Conservation (phyloP, 2,329 filamentous ascomycete species). For the Exophiala xenobiotica region DNA sequence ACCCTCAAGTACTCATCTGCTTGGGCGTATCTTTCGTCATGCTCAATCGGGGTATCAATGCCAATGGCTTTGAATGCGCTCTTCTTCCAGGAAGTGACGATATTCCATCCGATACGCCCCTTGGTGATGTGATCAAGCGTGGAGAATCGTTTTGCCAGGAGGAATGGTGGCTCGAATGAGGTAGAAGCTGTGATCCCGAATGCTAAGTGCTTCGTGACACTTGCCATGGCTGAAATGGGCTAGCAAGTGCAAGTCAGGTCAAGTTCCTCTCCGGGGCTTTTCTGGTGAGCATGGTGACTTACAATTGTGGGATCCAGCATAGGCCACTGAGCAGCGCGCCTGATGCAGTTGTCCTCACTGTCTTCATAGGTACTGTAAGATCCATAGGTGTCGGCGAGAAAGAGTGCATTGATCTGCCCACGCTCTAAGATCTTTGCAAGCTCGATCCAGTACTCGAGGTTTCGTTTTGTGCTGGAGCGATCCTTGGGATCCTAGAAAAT, state of each 20-base stretch:
- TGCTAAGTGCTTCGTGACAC: slow-evolving; percentile 62
- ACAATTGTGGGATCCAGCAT: slow-evolving; percentile 65
- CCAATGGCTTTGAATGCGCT: slow-evolving; percentile 64
- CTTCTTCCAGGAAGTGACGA: slow-evolving; percentile 65
- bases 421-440: slow-evolving; percentile 57
- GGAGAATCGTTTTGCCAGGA: slow-evolving; percentile 62
- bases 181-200: slow-evolving; percentile 65
- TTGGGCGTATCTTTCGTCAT: slow-evolving; percentile 61
- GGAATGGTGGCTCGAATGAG: slow-evolving; percentile 62
- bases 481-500: slow-evolving; percentile 57
- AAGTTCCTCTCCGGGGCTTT: neutral
- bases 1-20: slow-evolving; percentile 63
- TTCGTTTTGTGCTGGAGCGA: slow-evolving; percentile 59
- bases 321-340: slow-evolving; percentile 63
- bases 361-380: slow-evolving; percentile 39
- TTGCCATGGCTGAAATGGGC: slow-evolving; percentile 66
- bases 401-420: slow-evolving; percentile 61
- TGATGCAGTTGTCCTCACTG: slow-evolving; percentile 60
- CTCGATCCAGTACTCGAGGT: slow-evolving; percentile 55
- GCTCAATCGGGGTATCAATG: slow-evolving; percentile 56
- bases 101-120: slow-evolving; percentile 65
- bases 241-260: slow-evolving; percentile 29
- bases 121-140: slow-evolving; percentile 62
- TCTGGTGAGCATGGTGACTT: slow-evolving; percentile 30
- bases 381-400: slow-evolving; percentile 61